phyloP scores from a whole-genome alignment of 495 filamentous ascomycete genomes.

The Penicillium bovifimosum region DNA sequence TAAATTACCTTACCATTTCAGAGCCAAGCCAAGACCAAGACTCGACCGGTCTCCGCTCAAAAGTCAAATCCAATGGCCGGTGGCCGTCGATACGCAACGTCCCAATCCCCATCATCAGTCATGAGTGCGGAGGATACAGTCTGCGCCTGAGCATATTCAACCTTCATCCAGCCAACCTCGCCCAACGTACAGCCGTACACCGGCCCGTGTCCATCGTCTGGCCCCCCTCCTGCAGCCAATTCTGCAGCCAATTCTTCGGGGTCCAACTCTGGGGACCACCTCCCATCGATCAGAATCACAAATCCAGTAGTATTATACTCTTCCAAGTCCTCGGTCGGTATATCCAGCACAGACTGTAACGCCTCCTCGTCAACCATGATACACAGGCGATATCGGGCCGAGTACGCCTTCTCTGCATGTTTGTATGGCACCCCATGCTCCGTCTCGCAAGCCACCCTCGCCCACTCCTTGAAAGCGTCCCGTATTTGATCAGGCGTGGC shows the following conservation, averaged over 20 bases:
- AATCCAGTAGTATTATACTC: constrained; percentile 7
- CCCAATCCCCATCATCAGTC: constrained; percentile 3
- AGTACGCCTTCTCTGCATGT: not conserved
- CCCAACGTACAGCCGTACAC: constrained; percentile 6
- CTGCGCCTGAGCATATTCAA: constrained; percentile 1
- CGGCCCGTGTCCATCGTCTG: constrained; percentile 5
- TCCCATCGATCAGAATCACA: constrained; percentile 7
- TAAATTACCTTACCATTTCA: too few species aligned
- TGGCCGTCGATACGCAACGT: constrained; percentile 9
- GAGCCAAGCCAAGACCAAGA: too few species aligned
- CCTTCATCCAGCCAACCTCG: constrained; percentile 6
- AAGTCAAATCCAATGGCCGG: constrained; percentile 7
- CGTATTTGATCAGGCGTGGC: not conserved
- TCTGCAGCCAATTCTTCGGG: not conserved
- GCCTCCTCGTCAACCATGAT: constrained; percentile 7
- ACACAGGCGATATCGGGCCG: constrained; percentile 7
- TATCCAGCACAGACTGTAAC: constrained; percentile 6
- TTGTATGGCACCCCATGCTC: constrained; percentile 4
- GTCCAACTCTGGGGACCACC: not conserved
- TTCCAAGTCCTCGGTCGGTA: constrained; percentile 5
- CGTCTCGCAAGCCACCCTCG: not conserved
- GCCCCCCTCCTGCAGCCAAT: not conserved
- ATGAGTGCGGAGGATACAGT: constrained; percentile 4
- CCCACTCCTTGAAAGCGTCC: constrained; percentile 6
- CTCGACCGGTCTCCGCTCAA: constrained; percentile 4